phyloP scores from a whole-genome alignment of 2,329 filamentous ascomycete species.

The Zymoseptoria pseudotritici region DNA sequence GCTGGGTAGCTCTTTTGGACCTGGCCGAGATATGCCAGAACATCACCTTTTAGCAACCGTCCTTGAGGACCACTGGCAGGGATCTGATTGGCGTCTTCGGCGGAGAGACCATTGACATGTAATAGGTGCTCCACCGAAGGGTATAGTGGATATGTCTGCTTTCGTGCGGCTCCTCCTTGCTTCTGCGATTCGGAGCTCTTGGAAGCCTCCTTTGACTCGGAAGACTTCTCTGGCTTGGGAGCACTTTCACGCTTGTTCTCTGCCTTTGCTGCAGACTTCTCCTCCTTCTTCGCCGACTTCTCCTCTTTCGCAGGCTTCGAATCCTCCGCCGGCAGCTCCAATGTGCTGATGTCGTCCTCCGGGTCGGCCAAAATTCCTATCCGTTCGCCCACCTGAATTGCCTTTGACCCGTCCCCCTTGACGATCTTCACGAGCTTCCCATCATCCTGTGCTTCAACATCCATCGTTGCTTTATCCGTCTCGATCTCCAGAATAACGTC shows the following conservation, averaged over 20 bases:
- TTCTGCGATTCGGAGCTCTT: neutral
- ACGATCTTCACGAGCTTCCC: conserved; percentile 80
- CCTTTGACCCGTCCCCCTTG: conserved; percentile 64
- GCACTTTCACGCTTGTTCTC: conserved; percentile 6
- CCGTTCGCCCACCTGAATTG: conserved; percentile 66
- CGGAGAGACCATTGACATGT: conserved; percentile 67
- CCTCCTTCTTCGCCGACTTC: conserved; percentile 18
- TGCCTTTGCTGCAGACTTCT: conserved; percentile 18
- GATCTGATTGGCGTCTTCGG: conserved; percentile 71
- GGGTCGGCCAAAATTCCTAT: conserved; percentile 78
- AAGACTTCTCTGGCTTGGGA: conserved; percentile 18
- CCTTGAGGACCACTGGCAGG: conserved; percentile 80
- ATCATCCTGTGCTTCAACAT: conserved; percentile 87
- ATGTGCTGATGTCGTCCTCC: conserved; percentile 66
- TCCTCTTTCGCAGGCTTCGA: conserved; percentile 24
- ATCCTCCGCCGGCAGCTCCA: conserved; percentile 70
- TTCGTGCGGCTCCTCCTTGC: conserved; percentile 43
- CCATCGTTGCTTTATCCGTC: conserved; percentile 92
- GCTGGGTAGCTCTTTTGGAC: conserved; percentile 67
- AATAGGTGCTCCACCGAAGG: conserved; percentile 81
- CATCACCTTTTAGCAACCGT: conserved; percentile 87
- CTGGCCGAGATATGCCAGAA: conserved; percentile 78
- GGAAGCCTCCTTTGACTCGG: conserved; percentile 18
- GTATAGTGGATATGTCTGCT: conserved; percentile 64
- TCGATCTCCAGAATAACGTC: conserved; percentile 88